phyloP scores from a whole-genome alignment of 352 stramenopile species.

The Globisporangium nunn region DNA sequence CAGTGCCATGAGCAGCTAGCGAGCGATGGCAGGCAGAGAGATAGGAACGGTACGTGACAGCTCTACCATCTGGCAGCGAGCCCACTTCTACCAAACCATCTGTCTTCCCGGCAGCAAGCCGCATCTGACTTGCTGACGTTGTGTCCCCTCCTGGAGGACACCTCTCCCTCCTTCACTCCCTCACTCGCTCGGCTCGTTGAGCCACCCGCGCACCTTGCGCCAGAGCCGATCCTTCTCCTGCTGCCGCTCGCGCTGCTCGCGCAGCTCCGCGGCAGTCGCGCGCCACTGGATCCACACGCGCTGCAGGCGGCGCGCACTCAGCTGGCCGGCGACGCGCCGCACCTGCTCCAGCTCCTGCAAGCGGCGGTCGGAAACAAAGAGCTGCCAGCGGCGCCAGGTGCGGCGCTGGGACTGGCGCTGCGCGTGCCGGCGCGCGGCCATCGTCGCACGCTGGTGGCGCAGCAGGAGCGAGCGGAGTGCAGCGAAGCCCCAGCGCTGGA shows the following conservation, averaged over 20 bases:
- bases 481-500: constrained; percentile 14
- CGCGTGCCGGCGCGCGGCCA: constrained; percentile 24
- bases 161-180: neutral
- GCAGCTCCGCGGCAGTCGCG: constrained; percentile 16
- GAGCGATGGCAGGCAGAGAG: neutral
- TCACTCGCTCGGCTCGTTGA: constrained; percentile 24
- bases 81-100: neutral
- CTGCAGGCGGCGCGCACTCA: constrained; percentile 14
- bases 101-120: too few species aligned
- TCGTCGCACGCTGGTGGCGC: constrained; percentile 11
- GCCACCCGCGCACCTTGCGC: constrained; percentile 56
- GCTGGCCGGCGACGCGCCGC: constrained; percentile 1
- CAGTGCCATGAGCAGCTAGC: neutral
- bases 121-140: too few species aligned
- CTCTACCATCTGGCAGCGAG: too few species aligned
- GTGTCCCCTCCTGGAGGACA: neutral
- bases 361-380: constrained; percentile 8
- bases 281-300: constrained; percentile 28
- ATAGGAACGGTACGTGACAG: neutral
- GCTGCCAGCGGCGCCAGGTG: constrained; percentile 22
- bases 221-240: constrained; percentile 51
- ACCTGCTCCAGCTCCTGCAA: constrained; percentile 11
- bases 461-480: constrained; percentile 15
- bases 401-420: constrained; percentile 24
- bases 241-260: constrained; percentile 20